Base-by-base conservation (phyloP, 169 alveolate genomes). In the Cryptosporidium ryanae region DNA sequence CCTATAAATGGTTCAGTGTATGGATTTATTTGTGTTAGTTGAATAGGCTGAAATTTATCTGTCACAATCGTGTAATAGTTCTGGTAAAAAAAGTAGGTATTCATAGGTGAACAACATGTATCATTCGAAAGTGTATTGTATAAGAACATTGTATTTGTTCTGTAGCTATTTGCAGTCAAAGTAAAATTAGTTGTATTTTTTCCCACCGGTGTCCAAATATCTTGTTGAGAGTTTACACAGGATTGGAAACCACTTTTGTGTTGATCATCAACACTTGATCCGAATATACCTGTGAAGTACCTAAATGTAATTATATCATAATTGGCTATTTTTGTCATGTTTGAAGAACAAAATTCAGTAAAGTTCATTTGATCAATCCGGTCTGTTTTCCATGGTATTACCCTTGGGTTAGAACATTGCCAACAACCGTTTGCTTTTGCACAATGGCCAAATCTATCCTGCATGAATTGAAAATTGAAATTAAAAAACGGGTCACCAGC, bases 381-480 rank as follows among this genome's bases (percentile, higher is more conserved):
- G 15, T 76, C 71, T 17, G 71, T 61, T 43, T 76, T 76, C 87
- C 87, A 76, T 21, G 87, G 87, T 32, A 76, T 76, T 21, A 76
- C 5, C 4, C 87, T 55, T n/a, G 87, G 87, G 25, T 76, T 76
- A 23, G 87, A 76, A 25, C 87, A 76, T 4, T 55, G 64, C 87
- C 87, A 76, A 55, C 87, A 76, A 43, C 71, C 87, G 59, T 76
- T 76, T 18, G 70, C 61, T 21, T 76, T 71, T 0, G 87, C 64
- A 59, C 87, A 76, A 61, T 76, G 87, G 0, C 87, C 87, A 76
- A 76, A 76, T 29, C 87, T 76, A 55, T 76, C 87, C 50, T 76
- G 87, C 87, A 76, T 76, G 59, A 57, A 76, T 48, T 76, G 87
- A 61, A 76, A 76, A 38, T 76, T 76, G 21, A 76, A 76, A 34